A percentile compares a stretch with the other conserved stretches of the same genome.
phyloP scores from a whole-genome alignment of 2,329 filamentous ascomycete genomes.

The Calonectria crousiana region DNA sequence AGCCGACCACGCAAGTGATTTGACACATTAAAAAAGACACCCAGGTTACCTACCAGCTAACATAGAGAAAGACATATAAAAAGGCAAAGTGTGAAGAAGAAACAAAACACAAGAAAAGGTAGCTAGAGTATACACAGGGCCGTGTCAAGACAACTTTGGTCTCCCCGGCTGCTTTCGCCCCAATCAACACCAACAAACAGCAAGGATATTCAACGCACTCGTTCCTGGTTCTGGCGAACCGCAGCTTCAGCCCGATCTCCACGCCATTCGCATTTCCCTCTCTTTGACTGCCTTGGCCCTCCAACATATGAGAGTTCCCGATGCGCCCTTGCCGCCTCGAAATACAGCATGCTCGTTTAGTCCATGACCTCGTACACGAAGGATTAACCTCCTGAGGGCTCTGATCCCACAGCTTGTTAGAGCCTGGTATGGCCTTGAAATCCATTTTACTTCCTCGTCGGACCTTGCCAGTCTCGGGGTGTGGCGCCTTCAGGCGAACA shows the following conservation, averaged over 20 bases:
- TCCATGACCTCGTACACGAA: slow-evolving; percentile 32
- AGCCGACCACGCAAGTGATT: slow-evolving; percentile 2
- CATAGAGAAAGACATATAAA: slow-evolving; percentile 31
- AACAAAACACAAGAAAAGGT: slow-evolving; percentile 33
- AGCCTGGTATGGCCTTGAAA: slow-evolving; percentile 17
- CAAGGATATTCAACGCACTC: slow-evolving; percentile 23
- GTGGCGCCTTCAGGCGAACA: not conserved
- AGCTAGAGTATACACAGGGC: slow-evolving; percentile 44
- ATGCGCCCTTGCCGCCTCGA: slow-evolving; percentile 22
- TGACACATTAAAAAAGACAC: slow-evolving; percentile 30
- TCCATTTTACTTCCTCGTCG: slow-evolving; percentile 3
- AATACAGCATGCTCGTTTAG: slow-evolving; percentile 33
- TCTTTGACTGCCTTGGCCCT: slow-evolving; percentile 11
- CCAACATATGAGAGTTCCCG: slow-evolving; percentile 18
- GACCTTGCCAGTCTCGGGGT: slow-evolving; percentile 7
- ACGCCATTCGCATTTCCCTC: not conserved
- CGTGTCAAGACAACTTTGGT: slow-evolving; percentile 34
- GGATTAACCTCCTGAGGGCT: slow-evolving; percentile 3
- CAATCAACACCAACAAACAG: slow-evolving; percentile 4
- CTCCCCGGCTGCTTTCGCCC: slow-evolving; percentile 21
- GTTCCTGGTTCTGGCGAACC: not conserved
- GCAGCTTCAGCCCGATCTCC: slow-evolving; percentile 9
- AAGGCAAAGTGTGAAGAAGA: slow-evolving; percentile 36
- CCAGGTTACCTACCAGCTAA: slow-evolving; percentile 39
- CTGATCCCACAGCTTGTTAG: slow-evolving; percentile 17